Base-by-base conservation (phyloP, 2,329 filamentous ascomycete genomes). In the Penicillium corylophilum region DNA sequence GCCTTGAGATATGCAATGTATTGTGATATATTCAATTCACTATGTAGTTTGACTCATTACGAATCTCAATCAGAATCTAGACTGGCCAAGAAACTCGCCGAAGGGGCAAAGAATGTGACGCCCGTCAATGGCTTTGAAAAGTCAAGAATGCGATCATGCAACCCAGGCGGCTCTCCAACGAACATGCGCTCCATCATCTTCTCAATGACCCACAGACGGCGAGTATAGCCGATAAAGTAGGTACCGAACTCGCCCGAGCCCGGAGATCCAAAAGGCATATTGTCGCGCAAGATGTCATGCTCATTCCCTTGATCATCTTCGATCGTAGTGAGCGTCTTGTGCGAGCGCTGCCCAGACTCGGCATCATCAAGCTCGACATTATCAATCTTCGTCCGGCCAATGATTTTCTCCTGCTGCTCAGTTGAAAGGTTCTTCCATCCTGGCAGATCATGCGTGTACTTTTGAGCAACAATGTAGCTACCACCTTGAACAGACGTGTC, bases 201-300 rank as follows among this genome's bases (percentile, higher is more conserved):
- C 67, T 84, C 82, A 46, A 80, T 76, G 0, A 83, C 81, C 80
- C 80, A 84, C 9, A 83, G 60, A 10, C 71, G 69, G 0, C 58
- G 53, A 1, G 79, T 77, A 60, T 82, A 82, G 0, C 79, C 80
- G 45, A 83, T 82, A 48, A 83, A 83, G 63, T 83, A 84, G 0
- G 81, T 84, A 1, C 81, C 81, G 52, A 78, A 83, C 60, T 82
- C 74, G 0, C 72, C 74, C 0, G 71, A 62, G 0, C 74, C 77
- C 0, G 81, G 80, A 0, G 77, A 78, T 0, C 81, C 82, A 64
- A 84, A 84, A 0, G 82, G 81, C 82, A 84, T 84, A 54, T 84
- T 84, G 51, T 84, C 81, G 0, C 82, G 72, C 2, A 84, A 66
- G 36, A 84, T 82, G 31, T 74, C 75, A 54, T 79, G 68, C 63